These are phyloP conservation scores for Hapsidospora chrysogenum DNA, from an alignment of 495 filamentous ascomycete species.

Conservation along the genomic window DNA sequence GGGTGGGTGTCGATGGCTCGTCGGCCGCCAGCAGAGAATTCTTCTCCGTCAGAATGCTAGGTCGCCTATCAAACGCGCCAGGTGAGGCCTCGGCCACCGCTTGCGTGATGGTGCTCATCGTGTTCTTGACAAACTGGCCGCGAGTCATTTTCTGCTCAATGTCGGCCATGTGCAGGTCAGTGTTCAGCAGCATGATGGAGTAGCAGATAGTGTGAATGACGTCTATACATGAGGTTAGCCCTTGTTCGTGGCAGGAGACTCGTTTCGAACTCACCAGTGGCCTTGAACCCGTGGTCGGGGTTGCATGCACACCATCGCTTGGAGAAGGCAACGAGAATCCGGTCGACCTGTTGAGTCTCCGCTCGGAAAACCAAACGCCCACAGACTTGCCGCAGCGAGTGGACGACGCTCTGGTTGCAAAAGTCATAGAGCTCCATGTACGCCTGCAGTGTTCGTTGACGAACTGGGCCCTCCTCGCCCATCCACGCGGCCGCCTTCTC, in stretches of 20 bases:
- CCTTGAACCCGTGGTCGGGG: conserved; percentile 85
- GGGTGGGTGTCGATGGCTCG: conserved; percentile 8
- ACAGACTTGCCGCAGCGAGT: conserved; percentile 66
- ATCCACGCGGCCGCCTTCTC: conserved; percentile 77
- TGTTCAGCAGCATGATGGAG: conserved; percentile 87
- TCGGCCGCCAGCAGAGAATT: conserved; percentile 15
- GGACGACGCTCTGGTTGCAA: conserved; percentile 63
- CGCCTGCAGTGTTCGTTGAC: conserved; percentile 52
- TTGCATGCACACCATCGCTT: conserved; percentile 90
- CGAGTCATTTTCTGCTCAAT: conserved; percentile 94
- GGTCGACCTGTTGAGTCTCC: conserved; percentile 93
- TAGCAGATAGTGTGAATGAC: conserved; percentile 97
- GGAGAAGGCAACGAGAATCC: conserved; percentile 78
- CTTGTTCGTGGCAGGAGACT: not conserved
- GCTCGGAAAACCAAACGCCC: conserved; percentile 68
- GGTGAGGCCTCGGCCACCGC: conserved; percentile 54
- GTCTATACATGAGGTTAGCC: conserved; percentile 33
- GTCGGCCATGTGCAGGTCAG: conserved; percentile 86
- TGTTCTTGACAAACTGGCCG: conserved; percentile 89
- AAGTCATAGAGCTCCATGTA: conserved; percentile 92
- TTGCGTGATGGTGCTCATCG: conserved; percentile 72
- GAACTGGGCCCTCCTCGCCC: conserved; percentile 54
- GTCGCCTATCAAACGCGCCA: conserved; percentile 40
- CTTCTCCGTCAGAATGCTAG: conserved; percentile 25
- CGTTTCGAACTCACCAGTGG: conserved; percentile 43